A percentile compares a stretch with the other conserved stretches of the same genome.
Evolutionary conservation across 441 rosid species (phyloP).

Genomic region (Brassica hybrid): DNA sequence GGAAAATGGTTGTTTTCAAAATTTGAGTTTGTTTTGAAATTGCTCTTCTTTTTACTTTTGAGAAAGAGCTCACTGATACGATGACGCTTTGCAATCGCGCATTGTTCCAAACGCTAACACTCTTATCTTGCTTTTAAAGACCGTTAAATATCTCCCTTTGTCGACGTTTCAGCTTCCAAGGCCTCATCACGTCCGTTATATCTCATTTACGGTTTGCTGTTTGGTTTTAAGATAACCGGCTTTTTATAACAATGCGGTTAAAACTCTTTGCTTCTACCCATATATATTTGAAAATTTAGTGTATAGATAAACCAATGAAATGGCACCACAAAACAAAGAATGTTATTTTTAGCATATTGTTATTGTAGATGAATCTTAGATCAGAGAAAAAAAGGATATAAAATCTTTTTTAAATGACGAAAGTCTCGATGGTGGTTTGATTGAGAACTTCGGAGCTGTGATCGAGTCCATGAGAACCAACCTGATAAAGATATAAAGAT

Average conservation of each 20-base stretch:
- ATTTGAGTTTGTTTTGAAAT: conserved; percentile 3
- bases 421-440: conserved; percentile 66
- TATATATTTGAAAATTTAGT: not conserved
- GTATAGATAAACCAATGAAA: not conserved
- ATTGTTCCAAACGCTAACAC: not conserved
- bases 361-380: not conserved
- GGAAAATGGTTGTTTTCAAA: not conserved
- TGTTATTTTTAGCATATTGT: not conserved
- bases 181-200: too few species aligned
- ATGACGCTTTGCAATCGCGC: not conserved
- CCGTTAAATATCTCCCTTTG: not conserved
- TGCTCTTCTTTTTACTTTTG: not conserved
- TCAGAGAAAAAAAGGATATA: not conserved
- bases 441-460: conserved; percentile 79
- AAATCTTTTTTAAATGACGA: conserved; percentile 39
- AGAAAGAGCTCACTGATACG: not conserved
- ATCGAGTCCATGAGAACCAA: conserved; percentile 97
- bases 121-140: not conserved
- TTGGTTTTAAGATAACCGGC: not conserved
- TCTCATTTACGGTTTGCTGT: not conserved
- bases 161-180: too few species aligned
- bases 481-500: conserved; percentile 45
- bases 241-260: not conserved
- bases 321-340: not conserved
- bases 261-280: not conserved